phyloP scores from a whole-genome alignment of 805 yeast genomes.

The Lipomyces anomalus region DNA sequence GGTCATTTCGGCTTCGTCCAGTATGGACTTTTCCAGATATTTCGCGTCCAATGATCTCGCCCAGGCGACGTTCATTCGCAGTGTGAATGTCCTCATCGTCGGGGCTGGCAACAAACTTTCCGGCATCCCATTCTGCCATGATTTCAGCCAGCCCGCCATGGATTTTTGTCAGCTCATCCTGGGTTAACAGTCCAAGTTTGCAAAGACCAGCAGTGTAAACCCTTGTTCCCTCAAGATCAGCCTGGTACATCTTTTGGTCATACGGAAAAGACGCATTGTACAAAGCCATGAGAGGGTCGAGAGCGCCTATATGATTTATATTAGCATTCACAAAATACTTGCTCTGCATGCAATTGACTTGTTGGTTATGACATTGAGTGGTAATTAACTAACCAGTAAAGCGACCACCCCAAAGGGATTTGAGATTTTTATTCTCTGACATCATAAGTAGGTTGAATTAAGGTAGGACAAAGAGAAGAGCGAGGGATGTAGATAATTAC shows the following conservation, averaged over 20 bases:
- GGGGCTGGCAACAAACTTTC: slow-evolving; percentile 62
- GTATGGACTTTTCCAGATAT: slow-evolving; percentile 98
- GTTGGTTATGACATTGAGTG: not conserved
- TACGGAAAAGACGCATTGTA: slow-evolving; percentile 96
- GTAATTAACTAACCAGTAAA: slow-evolving; percentile 15
- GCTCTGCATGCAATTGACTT: not conserved
- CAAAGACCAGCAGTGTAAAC: slow-evolving; percentile 85
- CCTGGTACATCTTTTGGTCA: slow-evolving; percentile 90
- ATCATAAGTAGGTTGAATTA: too few relatives aligned
- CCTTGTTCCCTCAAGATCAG: slow-evolving; percentile 88
- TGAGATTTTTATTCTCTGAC: slow-evolving; percentile 12
- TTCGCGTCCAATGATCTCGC: slow-evolving; percentile 87
- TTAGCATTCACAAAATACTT: not conserved
- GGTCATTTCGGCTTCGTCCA: slow-evolving; percentile 98
- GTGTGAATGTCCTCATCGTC: slow-evolving; percentile 99
- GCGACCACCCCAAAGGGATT: slow-evolving; percentile 25
- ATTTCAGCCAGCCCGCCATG: slow-evolving; percentile 75
- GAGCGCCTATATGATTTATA: slow-evolving; percentile 45
- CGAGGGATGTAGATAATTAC: too few relatives aligned
- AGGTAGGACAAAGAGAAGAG: too few relatives aligned
- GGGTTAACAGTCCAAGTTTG: slow-evolving; percentile 68
- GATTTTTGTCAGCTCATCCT: slow-evolving; percentile 69
- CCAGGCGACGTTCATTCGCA: slow-evolving; percentile 95
- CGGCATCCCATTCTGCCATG: slow-evolving; percentile 73
- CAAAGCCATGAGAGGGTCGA: slow-evolving; percentile 95